Conservation (phyloP, 305 asterid species). For the Petunia hybrid region DNA sequence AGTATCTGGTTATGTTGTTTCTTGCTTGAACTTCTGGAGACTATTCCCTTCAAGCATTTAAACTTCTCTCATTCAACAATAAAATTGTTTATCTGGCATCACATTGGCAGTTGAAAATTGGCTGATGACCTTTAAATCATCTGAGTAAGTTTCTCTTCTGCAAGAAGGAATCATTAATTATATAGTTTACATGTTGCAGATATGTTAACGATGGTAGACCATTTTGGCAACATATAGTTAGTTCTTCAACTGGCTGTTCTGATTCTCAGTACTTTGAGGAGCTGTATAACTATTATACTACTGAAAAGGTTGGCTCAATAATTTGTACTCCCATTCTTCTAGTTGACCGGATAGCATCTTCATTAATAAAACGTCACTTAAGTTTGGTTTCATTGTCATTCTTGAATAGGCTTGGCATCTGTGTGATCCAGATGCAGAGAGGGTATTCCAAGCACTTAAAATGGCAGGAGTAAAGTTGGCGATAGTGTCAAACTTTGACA, state of each 20-base stretch:
- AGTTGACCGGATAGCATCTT: neutral
- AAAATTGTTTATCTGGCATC: too few relatives aligned
- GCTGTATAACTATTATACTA: slow-evolving; percentile 82
- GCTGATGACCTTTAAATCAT: neutral
- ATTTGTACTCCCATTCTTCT: too few relatives aligned
- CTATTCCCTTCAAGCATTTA: too few relatives aligned
- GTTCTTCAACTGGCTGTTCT: slow-evolving; percentile 94
- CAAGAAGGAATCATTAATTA: neutral
- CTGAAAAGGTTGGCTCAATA: slow-evolving; percentile 69
- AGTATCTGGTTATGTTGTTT: too few relatives aligned
- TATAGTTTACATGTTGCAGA: neutral
- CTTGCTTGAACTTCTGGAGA: too few relatives aligned
- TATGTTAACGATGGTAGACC: slow-evolving; percentile 92
- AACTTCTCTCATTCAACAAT: too few relatives aligned
- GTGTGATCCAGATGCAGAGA: slow-evolving; percentile 87
- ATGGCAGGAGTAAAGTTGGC: slow-evolving; percentile 80
- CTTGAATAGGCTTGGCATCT: slow-evolving; percentile 89
- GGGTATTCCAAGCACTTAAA: slow-evolving; percentile 74
- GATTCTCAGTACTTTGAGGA: slow-evolving; percentile 95
- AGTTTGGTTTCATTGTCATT: neutral
- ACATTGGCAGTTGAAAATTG: too few relatives aligned
- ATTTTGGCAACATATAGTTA: slow-evolving; percentile 94
- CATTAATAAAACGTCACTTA: neutral
- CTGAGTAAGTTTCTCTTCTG: neutral
- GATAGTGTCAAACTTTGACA: slow-evolving; percentile 84